Evolutionary conservation across 176 grass and related monocot species (phyloP).

Genomic region (Phyllostachys edulis): DNA sequence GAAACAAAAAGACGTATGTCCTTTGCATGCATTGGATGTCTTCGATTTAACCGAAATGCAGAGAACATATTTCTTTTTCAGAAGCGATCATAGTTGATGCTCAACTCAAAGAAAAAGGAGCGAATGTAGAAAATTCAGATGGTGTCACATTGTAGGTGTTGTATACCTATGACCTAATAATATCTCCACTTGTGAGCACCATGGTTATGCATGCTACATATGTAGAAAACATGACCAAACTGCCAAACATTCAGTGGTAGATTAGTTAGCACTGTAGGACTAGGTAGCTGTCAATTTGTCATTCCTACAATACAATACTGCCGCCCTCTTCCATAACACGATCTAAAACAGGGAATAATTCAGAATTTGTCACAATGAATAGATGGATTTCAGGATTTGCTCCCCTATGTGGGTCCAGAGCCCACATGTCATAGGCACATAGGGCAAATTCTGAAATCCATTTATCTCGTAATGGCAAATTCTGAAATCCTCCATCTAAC

Average conservation of each 20-base stretch:
- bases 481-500: too few species aligned
- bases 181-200: background rate
- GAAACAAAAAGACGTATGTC: background rate
- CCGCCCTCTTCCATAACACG: background rate
- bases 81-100: too few species aligned
- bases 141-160: too few species aligned
- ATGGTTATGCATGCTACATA: background rate
- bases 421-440: too few species aligned
- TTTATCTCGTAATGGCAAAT: too few species aligned
- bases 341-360: too few species aligned
- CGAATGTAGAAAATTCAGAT: background rate
- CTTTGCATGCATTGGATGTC: background rate
- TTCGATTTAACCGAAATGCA: background rate
- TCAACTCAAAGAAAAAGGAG: background rate
- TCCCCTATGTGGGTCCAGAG: too few species aligned
- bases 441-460: too few species aligned
- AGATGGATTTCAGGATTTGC: too few species aligned
- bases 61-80: too few species aligned
- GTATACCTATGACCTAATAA: background rate
- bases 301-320: background rate
- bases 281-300: background rate
- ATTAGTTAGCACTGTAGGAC: background rate
- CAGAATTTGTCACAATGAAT: too few species aligned
- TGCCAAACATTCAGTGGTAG: background rate
- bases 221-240: constrained; percentile 8